phyloP scores from a whole-genome alignment of 2,329 filamentous ascomycete genomes.

The Microcyclospora tardicrescens region DNA sequence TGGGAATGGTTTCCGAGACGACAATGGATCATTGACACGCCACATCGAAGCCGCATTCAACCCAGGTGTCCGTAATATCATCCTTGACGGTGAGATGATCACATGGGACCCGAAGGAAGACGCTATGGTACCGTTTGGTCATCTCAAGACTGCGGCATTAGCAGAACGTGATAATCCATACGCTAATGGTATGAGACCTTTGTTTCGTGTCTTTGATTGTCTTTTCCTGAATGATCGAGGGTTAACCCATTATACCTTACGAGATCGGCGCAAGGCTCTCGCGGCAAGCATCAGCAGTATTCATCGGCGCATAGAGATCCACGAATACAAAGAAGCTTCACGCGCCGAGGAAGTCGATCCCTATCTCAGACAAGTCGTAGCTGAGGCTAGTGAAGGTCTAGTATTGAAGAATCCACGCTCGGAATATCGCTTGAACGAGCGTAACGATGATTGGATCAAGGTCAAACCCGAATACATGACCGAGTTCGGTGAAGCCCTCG shows the following conservation, averaged over 20 bases:
- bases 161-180: conserved; percentile 64
- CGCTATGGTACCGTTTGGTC: conserved; percentile 79
- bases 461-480: conserved; percentile 98
- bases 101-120: conserved; percentile 86
- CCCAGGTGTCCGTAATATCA: conserved; percentile 66
- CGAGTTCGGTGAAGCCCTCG: conserved; percentile 85
- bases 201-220: conserved; percentile 84
- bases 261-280: conserved; percentile 66
- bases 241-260: conserved; percentile 69
- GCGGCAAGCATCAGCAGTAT: conserved; percentile 56
- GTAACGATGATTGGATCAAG: conserved; percentile 95
- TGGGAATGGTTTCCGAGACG: conserved; percentile 60
- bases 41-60: conserved; percentile 68
- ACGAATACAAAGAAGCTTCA: conserved; percentile 54
- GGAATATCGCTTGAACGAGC: conserved; percentile 71
- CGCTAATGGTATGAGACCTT: conserved; percentile 52
- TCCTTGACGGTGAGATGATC: conserved; percentile 96
- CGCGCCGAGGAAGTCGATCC: conserved; percentile 64
- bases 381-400: conserved; percentile 75
- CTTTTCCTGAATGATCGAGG: conserved; percentile 72
- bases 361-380: conserved; percentile 67
- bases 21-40: conserved; percentile 64
- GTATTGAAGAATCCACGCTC: conserved; percentile 90
- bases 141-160: conserved; percentile 79
- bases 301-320: conserved; percentile 69